Conservation (phyloP, 2,329 filamentous ascomycete genomes). For the Lasiodiplodia sp. region DNA sequence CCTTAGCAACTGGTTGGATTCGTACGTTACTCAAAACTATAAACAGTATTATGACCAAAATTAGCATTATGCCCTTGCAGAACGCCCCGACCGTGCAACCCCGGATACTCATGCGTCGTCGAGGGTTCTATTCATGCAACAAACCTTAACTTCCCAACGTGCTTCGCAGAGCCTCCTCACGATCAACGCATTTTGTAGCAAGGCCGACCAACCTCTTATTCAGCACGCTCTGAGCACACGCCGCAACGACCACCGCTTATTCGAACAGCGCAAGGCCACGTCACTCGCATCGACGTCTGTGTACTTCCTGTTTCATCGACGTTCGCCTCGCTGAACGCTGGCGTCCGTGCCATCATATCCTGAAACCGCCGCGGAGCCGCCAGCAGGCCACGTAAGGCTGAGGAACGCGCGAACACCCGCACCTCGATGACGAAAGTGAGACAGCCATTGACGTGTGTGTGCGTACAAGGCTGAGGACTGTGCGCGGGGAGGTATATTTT, state of each 20-base stretch:
- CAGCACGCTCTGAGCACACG: not conserved
- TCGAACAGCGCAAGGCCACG: not conserved
- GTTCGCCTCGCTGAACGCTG: not conserved
- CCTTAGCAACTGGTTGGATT: not conserved
- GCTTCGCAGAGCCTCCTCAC: not conserved
- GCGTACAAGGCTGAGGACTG: not conserved
- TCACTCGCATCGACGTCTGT: not conserved
- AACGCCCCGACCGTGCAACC: not conserved
- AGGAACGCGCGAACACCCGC: not conserved
- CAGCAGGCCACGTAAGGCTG: not conserved
- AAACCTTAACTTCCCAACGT: not conserved
- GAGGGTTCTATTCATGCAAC: too few species aligned
- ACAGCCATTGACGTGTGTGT: not conserved
- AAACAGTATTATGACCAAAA: not conserved
- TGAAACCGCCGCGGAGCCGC: not conserved
- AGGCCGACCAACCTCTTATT: not conserved
- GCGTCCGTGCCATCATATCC: not conserved
- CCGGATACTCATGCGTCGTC: not conserved
- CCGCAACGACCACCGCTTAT: not conserved
- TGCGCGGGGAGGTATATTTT: not conserved
- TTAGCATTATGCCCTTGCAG: not conserved
- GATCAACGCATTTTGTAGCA: slow-evolving; percentile 1
- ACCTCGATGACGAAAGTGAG: not conserved
- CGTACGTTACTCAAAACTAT: not conserved
- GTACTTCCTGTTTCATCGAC: not conserved